phyloP scores from a whole-genome alignment of 305 asterid genomes.

The Salvia sclarea region DNA sequence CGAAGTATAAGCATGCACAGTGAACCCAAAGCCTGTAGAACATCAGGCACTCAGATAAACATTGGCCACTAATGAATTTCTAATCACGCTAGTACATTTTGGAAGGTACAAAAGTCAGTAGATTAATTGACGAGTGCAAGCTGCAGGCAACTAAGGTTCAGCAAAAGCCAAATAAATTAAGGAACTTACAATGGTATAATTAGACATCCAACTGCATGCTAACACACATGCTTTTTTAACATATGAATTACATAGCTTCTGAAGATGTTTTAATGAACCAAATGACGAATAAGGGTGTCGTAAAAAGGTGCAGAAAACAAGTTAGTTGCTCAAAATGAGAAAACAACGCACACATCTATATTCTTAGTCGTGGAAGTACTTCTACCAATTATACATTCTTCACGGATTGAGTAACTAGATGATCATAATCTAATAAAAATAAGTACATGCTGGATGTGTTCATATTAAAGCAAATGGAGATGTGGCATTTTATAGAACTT shows the following conservation, averaged over 20 bases:
- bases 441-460: background rate
- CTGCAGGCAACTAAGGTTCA: background rate
- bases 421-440: background rate
- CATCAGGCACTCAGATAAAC: conserved; percentile 24
- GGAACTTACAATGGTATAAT: background rate
- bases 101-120: background rate
- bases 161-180: background rate
- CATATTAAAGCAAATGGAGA: background rate
- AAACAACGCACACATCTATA: too few species aligned
- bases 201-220: background rate
- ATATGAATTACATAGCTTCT: too few species aligned
- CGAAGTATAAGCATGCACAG: conserved; percentile 67
- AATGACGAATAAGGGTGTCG: background rate
- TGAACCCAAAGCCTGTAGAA: conserved; percentile 96
- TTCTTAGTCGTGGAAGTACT: too few species aligned
- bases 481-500: background rate
- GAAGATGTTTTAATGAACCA: background rate
- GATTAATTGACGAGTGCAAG: background rate
- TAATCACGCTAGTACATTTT: background rate
- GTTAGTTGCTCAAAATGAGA: too few species aligned
- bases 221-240: background rate
- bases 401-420: background rate
- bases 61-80: background rate
- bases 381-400: too few species aligned
- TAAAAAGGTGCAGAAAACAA: background rate